Conservation (phyloP, 257 asterid genomes). For the Voacanga thouarsii region DNA sequence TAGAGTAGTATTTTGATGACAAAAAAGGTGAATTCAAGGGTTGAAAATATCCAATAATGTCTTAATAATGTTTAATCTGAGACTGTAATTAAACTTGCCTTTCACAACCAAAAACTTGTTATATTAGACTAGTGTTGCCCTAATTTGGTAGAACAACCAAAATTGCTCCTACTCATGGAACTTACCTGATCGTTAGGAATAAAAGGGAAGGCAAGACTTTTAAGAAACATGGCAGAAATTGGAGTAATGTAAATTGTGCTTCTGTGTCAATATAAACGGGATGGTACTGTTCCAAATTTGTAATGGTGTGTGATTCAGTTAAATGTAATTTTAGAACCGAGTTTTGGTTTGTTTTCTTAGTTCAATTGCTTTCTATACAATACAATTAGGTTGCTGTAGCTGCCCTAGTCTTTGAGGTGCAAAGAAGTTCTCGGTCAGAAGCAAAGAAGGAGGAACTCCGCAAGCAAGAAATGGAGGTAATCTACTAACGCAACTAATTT, state of each 20-base stretch:
- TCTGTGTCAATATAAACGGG: background rate
- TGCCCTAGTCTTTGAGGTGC: slow-evolving; percentile 81
- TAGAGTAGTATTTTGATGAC: background rate
- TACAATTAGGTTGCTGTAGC: slow-evolving; percentile 76
- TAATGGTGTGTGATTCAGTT: background rate
- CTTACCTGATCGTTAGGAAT: background rate
- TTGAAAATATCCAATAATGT: background rate
- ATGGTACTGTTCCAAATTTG: background rate
- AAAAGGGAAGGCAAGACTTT: background rate
- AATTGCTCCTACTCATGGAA: background rate
- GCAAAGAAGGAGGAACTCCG: slow-evolving; percentile 90
- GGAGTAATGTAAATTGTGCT: background rate
- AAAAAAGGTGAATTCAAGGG: background rate
- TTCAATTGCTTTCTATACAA: slow-evolving; percentile 10
- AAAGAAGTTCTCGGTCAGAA: slow-evolving; percentile 86
- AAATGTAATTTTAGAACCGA: background rate
- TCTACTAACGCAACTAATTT: background rate
- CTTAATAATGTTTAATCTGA: background rate
- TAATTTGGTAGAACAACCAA: background rate
- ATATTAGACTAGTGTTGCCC: background rate
- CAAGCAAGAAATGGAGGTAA: slow-evolving; percentile 51
- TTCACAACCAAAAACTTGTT: background rate
- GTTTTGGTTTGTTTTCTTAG: slow-evolving; percentile 9
- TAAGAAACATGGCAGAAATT: background rate
- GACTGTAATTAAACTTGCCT: background rate